Base-by-base conservation (phyloP, 2,329 filamentous ascomycete genomes). In the Monilinia vaccinii-corymbosi region DNA sequence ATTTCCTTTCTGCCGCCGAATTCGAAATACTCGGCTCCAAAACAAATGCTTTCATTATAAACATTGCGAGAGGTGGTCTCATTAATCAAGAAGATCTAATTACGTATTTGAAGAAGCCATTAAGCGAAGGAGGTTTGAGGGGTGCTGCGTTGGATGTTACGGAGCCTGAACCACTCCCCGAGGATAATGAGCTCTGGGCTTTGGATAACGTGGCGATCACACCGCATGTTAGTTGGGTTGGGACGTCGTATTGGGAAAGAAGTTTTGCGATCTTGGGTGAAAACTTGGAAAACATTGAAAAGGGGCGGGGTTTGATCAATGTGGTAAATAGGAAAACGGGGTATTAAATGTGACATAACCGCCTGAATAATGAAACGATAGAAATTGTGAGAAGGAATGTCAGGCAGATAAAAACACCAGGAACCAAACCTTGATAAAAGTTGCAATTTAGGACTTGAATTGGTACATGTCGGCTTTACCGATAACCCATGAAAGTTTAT, bases 61-160 rank as follows among this genome's bases (percentile, higher is more conserved):
- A 89, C 66, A 86, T 88, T 61, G 79, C 82, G 0, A 77, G 86
- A 6, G 86, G 86, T 0, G 75, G 75, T 38, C 80, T 88, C 46
- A 72, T 89, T 16, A 77, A 86, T 56, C 81, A 85, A 64, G 73
- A 77, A n/a, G 82, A 81, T 7, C 68, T 89, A 51, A 77, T 86
- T 42, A 73, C 71, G 1, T 80, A 83, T 1, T 69, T 88, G 38
- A 73, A 73, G 61, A 68, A 68, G 32, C 56, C 62, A 21, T 47
- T 61, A 28, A 65, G 66, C 28, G 72, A 76, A 0, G 79, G 78
- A 0, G 76, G 78, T 2, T 69, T 89, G 34, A 73, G 77, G 31
- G 85, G 85, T 34, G 86, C 85, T 0, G 83, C 84, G 4, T 72
- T 88, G 40, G 86, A 89, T 73, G 85, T 88, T 1, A 83, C 85